phyloP scores from a whole-genome alignment of 148 eudicot species.

The Vaccinium myrtillus region DNA sequence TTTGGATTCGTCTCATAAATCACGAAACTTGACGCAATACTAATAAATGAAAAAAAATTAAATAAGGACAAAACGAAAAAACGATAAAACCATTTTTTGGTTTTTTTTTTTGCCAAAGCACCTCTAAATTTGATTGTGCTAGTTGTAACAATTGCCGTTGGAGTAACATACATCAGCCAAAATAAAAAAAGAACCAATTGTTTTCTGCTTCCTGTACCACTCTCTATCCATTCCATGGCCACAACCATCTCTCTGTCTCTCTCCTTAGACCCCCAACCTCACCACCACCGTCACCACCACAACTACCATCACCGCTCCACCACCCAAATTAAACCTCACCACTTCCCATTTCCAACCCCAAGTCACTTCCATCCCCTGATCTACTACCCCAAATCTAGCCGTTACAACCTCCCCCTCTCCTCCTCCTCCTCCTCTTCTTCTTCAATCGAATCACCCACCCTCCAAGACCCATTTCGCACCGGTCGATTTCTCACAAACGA shows the following conservation, averaged over 20 bases:
- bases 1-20: too few species aligned
- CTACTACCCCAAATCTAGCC: not conserved
- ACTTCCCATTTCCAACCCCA: not conserved
- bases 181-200: not conserved
- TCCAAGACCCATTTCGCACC: constrained; percentile 34
- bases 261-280: not conserved
- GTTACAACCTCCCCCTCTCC: constrained; percentile 15
- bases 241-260: not conserved
- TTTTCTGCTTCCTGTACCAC: not conserved
- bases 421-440: constrained; percentile 31
- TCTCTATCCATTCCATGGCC: not conserved
- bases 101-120: too few species aligned
- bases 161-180: too few species aligned
- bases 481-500: constrained; percentile 42
- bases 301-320: not conserved
- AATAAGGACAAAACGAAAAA: too few species aligned
- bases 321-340: not conserved
- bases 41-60: too few species aligned
- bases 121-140: too few species aligned
- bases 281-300: not conserved
- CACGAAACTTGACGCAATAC: too few species aligned
- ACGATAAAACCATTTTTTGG: too few species aligned
- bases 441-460: constrained; percentile 21
- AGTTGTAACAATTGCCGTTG: too few species aligned
- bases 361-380: not conserved